Percentiles rank a stretch among this genome's conserved stretches.
Evolutionary conservation across 164 flowering plant genomes (phyloP).

Genomic region (Cinnamomum chago): DNA sequence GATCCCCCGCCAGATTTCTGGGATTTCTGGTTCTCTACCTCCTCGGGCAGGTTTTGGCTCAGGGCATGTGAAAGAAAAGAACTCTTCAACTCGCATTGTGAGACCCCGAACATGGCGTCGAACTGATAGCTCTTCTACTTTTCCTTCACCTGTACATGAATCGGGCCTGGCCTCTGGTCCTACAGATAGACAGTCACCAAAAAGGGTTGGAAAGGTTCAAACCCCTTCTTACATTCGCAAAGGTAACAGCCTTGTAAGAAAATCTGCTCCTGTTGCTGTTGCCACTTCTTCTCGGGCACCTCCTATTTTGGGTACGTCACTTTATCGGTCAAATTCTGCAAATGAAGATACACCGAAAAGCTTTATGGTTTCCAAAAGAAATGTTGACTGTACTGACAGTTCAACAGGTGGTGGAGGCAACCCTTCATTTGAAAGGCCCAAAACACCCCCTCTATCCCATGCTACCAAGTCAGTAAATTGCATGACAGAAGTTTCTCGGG

Average conservation of each 20-base stretch:
- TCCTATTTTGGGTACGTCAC: constrained; percentile 23
- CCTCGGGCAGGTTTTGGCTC: constrained; percentile 23
- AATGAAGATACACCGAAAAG: constrained; percentile 26
- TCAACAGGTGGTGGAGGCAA: constrained; percentile 16
- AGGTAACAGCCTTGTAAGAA: constrained; percentile 89
- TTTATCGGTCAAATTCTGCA: constrained; percentile 26
- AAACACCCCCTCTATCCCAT: constrained; percentile 29
- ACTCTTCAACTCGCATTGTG: constrained; percentile 29
- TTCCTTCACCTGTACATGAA: constrained; percentile 24
- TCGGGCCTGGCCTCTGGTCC: constrained; percentile 21
- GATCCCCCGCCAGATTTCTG: constrained; percentile 22
- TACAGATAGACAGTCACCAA: constrained; percentile 22
- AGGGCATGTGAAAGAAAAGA: constrained; percentile 25
- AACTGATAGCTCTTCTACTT: constrained; percentile 26
- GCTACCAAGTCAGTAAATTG: constrained; percentile 18
- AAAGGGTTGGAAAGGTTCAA: constrained; percentile 22
- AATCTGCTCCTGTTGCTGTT: constrained; percentile 29
- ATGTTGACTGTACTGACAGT: constrained; percentile 15
- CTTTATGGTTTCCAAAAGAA: constrained; percentile 18
- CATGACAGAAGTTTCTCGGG: constrained; percentile 16
- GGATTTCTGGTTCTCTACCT: constrained; percentile 29
- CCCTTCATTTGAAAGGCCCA: constrained; percentile 33
- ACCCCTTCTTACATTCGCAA: constrained; percentile 72
- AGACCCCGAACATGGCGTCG: constrained; percentile 77
- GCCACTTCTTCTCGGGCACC: constrained; percentile 24